phyloP scores from a whole-genome alignment of 805 yeast genomes.

The Yamadazyma takamatsuzukensis region DNA sequence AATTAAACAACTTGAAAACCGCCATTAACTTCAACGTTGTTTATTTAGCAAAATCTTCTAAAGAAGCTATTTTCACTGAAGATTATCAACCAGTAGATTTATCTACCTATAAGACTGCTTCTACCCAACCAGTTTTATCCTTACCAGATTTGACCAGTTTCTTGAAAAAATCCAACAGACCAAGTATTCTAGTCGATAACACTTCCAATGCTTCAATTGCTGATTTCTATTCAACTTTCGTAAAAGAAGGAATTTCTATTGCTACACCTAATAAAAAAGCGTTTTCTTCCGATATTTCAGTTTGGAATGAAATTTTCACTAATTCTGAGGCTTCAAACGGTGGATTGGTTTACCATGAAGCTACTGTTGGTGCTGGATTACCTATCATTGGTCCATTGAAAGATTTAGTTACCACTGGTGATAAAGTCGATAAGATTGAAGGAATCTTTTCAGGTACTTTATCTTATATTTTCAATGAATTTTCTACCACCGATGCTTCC shows the following conservation, averaged over 20 bases:
- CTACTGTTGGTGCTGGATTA: slow-evolving; percentile 98
- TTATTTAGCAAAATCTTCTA: slow-evolving; percentile 68
- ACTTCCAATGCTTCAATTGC: slow-evolving; percentile 84
- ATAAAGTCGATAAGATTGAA: slow-evolving; percentile 84
- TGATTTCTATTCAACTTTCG: slow-evolving; percentile 67
- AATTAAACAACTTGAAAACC: slow-evolving; percentile 61
- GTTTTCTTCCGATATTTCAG: slow-evolving; percentile 68
- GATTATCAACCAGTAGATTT: slow-evolving; percentile 73
- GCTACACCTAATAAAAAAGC: slow-evolving; percentile 99
- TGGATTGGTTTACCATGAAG: slow-evolving; percentile 92
- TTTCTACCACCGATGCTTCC: slow-evolving; percentile 63
- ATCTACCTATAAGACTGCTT: slow-evolving; percentile 50
- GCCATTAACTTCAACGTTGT: slow-evolving; percentile 71
- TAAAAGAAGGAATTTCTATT: slow-evolving; percentile 77
- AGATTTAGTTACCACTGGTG: slow-evolving; percentile 91
- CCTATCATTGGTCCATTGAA: slow-evolving; percentile 88
- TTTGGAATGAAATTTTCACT: slow-evolving; percentile 75
- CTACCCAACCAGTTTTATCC: slow-evolving; percentile 47
- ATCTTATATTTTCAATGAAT: slow-evolving; percentile 92
- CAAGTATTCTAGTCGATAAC: slow-evolving; percentile 88
- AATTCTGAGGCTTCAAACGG: slow-evolving; percentile 48
- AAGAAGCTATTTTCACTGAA: slow-evolving; percentile 60
- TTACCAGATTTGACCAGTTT: slow-evolving; percentile 57
- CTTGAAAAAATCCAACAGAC: slow-evolving; percentile 63
- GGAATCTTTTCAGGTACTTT: slow-evolving; percentile 96